Evolutionary conservation across 306 rosid species (phyloP), one percentile per base, ranked within the genome.

Genomic region (Aeschynomene evenia): DNA sequence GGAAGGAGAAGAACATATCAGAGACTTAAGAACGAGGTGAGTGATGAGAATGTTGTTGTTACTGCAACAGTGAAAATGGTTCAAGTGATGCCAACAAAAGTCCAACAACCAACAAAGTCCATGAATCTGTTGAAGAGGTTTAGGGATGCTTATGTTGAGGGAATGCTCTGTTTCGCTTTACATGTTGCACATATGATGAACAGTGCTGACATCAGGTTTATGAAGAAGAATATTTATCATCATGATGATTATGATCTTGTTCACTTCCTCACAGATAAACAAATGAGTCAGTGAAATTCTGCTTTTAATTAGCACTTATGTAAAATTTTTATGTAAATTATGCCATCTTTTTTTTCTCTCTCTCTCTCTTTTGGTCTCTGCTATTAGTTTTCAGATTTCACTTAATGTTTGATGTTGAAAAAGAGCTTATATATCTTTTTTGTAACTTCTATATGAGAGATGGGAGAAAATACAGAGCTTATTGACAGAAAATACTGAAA

Each of bases 91-190:
- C 73, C 73, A 3, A 74, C 73, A 3, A 74, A 65, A 72, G 75
- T 73, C 26, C 73, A 68, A 74, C 63, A n/a, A n/a, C n/a, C n/a
- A n/a, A n/a, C 79, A 39, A 85, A 79, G 76, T 71, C 83, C 11
- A 57, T 36, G 15, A 55, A 43, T 75, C 7, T 63, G 2, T 33
- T 76, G 73, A 86, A 73, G 58, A 73, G 58, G 70, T 49, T 86
- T 34, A 86, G 89, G 77, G 80, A 88, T 75, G 79, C 77, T 64
- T 88, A 88, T 70, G 80, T 79, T 12, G 68, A 73, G 24, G 81
- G 80, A 28, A 88, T 86, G 95, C 66, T 82, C 52, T 40, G 68
- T 54, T 80, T 88, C 62, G 95, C 95, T 21, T 76, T 48, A 13
- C 80, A 83, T 70, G 50, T 88, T 66, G 59, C 62, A 0, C 85